Percentiles rank a stretch among this genome's conserved stretches.
These are phyloP conservation scores for Ilyonectria mors-panacis DNA, from an alignment of 2,329 filamentous ascomycete species.

Conservation along the genomic window DNA sequence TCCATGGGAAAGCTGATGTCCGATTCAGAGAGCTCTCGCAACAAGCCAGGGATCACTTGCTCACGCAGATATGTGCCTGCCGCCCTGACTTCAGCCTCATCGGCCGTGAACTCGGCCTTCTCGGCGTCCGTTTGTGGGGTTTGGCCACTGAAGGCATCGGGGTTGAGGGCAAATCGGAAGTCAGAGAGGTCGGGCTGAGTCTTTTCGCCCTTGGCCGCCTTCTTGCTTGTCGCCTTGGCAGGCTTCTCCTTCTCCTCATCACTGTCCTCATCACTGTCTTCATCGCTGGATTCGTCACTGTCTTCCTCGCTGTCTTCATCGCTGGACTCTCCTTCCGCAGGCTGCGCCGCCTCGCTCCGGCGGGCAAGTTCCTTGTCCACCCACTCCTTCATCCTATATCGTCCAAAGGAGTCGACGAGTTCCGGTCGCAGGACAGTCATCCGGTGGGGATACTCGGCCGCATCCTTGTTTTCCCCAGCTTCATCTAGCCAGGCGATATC, in stretches of 20 bases:
- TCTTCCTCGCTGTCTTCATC: slow-evolving; percentile 55
- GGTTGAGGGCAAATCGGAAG: slow-evolving; percentile 92
- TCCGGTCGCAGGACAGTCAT: slow-evolving; percentile 96
- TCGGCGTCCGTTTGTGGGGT: slow-evolving; percentile 91
- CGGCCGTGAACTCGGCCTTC: slow-evolving; percentile 84
- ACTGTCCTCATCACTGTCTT: slow-evolving; percentile 47
- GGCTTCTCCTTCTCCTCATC: slow-evolving; percentile 50
- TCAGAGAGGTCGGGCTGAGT: slow-evolving; percentile 86
- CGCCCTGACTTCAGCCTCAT: slow-evolving; percentile 90
- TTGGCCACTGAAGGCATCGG: slow-evolving; percentile 95
- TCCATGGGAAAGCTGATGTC: slow-evolving; percentile 99
- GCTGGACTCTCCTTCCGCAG: slow-evolving; percentile 49
- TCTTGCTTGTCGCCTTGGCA: slow-evolving; percentile 37
- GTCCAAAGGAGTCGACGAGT: slow-evolving; percentile 88
- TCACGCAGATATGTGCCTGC: slow-evolving; percentile 84
- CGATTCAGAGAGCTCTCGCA: slow-evolving; percentile 90
- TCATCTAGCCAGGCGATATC: slow-evolving; percentile 94
- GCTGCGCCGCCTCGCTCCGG: slow-evolving; percentile 58
- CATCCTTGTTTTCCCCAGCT: slow-evolving; percentile 62
- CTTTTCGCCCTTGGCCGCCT: slow-evolving; percentile 47
- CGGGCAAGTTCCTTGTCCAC: slow-evolving; percentile 83
- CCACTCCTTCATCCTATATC: slow-evolving; percentile 90
- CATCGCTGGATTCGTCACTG: slow-evolving; percentile 37
- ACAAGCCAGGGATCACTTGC: slow-evolving; percentile 85
- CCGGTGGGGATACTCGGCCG: slow-evolving; percentile 85